phyloP scores from a whole-genome alignment of 179 eudicot genomes.

The Patellifolia procumbens region DNA sequence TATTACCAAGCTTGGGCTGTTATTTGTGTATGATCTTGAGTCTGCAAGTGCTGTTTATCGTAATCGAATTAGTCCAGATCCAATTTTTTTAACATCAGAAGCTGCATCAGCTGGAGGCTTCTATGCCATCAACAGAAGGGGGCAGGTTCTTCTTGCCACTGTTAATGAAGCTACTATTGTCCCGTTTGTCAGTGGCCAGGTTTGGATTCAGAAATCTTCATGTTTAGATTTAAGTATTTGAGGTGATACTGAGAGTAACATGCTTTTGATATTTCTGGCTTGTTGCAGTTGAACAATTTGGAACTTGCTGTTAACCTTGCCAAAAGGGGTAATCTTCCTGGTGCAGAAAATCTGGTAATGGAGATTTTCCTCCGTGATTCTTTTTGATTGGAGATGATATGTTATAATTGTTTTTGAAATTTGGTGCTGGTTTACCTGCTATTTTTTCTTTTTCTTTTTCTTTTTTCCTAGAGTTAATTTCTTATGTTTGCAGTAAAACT shows the following conservation, averaged over 20 bases:
- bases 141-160: constrained; percentile 96
- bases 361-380: background rate
- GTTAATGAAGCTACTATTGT: constrained; percentile 89
- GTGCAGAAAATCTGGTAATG: constrained; percentile 92
- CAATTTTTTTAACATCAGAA: constrained; percentile 88
- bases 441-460: background rate
- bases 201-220: constrained; percentile 15
- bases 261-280: constrained; percentile 1
- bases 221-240: background rate
- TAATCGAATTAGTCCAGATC: constrained; percentile 97
- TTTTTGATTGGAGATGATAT: background rate
- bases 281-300: constrained; percentile 81
- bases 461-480: background rate
- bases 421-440: background rate
- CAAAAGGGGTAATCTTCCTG: constrained; percentile 95
- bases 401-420: background rate
- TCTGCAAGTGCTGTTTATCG: constrained; percentile 94
- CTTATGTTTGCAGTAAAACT: too few species aligned
- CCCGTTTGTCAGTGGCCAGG: constrained; percentile 96
- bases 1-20: constrained; percentile 93
- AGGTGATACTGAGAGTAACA: background rate
- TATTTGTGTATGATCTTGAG: constrained; percentile 92
- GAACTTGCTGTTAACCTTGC: constrained; percentile 99
- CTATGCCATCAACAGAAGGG: constrained; percentile 86
- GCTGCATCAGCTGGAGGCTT: constrained; percentile 92